phyloP scores from a whole-genome alignment of 1,284 basidiomycete species.

The Ustilago trichophora region DNA sequence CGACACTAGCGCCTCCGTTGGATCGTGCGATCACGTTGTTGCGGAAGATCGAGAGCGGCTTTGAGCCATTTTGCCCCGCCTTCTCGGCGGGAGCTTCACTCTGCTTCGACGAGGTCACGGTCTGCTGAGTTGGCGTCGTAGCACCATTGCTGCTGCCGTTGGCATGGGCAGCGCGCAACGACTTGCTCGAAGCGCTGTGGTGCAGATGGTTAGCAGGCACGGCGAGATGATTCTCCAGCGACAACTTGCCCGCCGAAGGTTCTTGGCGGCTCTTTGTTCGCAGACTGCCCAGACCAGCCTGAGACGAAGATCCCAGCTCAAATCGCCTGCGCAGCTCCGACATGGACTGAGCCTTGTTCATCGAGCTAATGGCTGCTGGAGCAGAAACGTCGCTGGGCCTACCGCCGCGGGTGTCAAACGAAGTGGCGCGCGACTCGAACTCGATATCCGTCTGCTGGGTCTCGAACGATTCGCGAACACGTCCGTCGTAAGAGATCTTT shows the following conservation, averaged over 20 bases:
- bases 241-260: conserved; percentile 13
- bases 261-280: conserved; percentile 18
- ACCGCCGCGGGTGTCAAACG: conserved; percentile 28
- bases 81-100: not conserved
- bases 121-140: conserved; percentile 6
- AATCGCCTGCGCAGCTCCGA: conserved; percentile 34
- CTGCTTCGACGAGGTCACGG: not conserved
- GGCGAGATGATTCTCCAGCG: conserved; percentile 20
- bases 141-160: conserved; percentile 14
- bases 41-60: conserved; percentile 13
- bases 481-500: conserved; percentile 36
- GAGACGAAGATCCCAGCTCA: conserved; percentile 9
- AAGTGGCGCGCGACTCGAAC: conserved; percentile 43
- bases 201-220: conserved; percentile 9
- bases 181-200: conserved; percentile 21
- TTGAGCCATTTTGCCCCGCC: not conserved
- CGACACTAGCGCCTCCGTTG: not conserved
- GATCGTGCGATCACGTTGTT: conserved; percentile 18
- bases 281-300: conserved; percentile 4
- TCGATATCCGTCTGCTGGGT: conserved; percentile 42
- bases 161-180: conserved; percentile 10
- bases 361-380: not conserved
- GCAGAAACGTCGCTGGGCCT: conserved; percentile 25
- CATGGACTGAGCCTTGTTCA: conserved; percentile 36
- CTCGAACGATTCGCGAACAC: conserved; percentile 41